Evolutionary conservation across 2,329 filamentous ascomycete genomes (phyloP).

Genomic region (Penicillium nordicum): DNA sequence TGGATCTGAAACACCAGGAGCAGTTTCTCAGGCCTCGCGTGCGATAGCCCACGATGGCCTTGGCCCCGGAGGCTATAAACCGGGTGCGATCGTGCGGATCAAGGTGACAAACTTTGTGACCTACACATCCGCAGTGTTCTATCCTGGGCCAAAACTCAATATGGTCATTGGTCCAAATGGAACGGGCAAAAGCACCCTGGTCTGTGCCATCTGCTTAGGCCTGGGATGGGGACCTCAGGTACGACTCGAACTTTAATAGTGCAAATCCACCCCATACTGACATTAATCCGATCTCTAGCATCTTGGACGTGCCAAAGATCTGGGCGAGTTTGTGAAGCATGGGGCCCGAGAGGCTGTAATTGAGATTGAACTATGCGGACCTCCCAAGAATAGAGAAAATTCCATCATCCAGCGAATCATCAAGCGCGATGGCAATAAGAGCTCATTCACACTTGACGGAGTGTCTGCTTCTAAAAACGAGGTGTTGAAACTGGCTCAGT

Average conservation of each 20-base stretch:
- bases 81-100: conserved; percentile 86
- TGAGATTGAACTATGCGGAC: conserved; percentile 82
- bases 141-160: conserved; percentile 86
- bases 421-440: conserved; percentile 74
- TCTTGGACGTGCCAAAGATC: conserved; percentile 77
- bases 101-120: conserved; percentile 88
- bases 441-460: conserved; percentile 74
- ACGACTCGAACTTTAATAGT: conserved; percentile 19
- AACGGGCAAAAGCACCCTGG: conserved; percentile 93
- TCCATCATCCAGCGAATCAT: conserved; percentile 73
- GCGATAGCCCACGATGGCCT: conserved; percentile 8
- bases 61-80: conserved; percentile 37
- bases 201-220: conserved; percentile 93
- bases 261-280: neutral
- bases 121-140: conserved; percentile 87
- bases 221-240: conserved; percentile 74
- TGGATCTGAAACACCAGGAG: neutral
- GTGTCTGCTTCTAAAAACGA: conserved; percentile 58
- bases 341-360: conserved; percentile 73
- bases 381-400: conserved; percentile 57
- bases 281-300: conserved; percentile 45
- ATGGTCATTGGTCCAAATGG: conserved; percentile 99
- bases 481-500: conserved; percentile 64
- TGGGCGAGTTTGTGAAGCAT: conserved; percentile 92
- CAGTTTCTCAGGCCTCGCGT: conserved; percentile 1